These are phyloP conservation scores for Ceratocystis smalleyi DNA, from an alignment of 2,329 filamentous ascomycete genomes.

Conservation along the genomic window DNA sequence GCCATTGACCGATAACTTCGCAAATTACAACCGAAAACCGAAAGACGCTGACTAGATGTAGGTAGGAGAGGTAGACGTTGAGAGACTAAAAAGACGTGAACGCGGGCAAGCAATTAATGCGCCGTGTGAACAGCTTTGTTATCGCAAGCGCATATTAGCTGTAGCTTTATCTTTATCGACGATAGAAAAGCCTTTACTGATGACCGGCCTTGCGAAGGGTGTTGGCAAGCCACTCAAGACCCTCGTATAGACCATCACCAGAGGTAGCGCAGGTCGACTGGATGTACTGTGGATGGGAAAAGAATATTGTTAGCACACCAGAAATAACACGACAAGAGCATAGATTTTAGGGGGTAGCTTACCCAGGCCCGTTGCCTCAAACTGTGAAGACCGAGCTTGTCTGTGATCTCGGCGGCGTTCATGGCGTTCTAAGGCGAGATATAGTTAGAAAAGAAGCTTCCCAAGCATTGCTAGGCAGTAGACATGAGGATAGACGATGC, in stretches of 20 bases:
- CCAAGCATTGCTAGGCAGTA: background rate
- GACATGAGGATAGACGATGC: background rate
- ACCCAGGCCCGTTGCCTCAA: conserved; percentile 98
- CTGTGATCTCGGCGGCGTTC: conserved; percentile 99
- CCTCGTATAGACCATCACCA: conserved; percentile 98
- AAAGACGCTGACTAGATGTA: conserved; percentile 19
- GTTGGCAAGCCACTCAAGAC: conserved; percentile 83
- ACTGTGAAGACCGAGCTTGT: conserved; percentile 98
- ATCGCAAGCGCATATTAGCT: conserved; percentile 16
- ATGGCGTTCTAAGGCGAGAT: conserved; percentile 64
- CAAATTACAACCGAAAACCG: conserved; percentile 43
- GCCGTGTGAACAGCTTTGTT: conserved; percentile 15
- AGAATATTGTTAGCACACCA: conserved; percentile 18
- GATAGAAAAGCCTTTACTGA: conserved; percentile 33
- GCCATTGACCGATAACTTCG: conserved; percentile 38
- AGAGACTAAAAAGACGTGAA: conserved; percentile 16
- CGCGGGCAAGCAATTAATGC: conserved; percentile 11
- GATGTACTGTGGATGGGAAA: conserved; percentile 54
- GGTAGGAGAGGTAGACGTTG: conserved; percentile 16
- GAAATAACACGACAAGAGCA: background rate
- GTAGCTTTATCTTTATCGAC: conserved; percentile 14
- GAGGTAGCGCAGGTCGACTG: conserved; percentile 99
- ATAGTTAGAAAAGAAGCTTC: background rate
- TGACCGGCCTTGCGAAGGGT: conserved; percentile 63
- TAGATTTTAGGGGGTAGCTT: conserved; percentile 31